Evolutionary conservation across 208 protist genomes (phyloP).

Genomic region (Balamuthia mandrillaris): DNA sequence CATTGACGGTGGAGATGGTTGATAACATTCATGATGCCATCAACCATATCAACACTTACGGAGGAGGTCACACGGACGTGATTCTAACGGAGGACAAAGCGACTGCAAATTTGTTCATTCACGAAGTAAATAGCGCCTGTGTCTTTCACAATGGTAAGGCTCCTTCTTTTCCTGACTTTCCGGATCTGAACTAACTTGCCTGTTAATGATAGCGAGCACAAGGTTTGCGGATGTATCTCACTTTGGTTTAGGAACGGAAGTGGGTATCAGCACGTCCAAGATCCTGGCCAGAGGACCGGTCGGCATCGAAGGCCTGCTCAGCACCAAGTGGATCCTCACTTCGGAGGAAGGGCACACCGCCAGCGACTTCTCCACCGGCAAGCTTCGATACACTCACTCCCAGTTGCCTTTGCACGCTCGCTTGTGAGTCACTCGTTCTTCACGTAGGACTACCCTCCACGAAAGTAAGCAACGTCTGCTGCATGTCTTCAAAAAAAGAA

Average conservation of each 20-base stretch:
- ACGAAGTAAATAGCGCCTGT: constrained; percentile 79
- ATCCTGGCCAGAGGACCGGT: constrained; percentile 88
- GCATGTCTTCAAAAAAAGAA: no score
- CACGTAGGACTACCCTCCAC: no score
- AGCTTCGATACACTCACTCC: constrained; percentile 21
- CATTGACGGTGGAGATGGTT: constrained; percentile 53
- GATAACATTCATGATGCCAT: constrained; percentile 70
- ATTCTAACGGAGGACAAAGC: constrained; percentile 76
- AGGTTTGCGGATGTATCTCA: constrained; percentile 83
- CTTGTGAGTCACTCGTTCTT: no score
- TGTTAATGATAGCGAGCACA: no score
- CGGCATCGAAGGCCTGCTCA: constrained; percentile 86
- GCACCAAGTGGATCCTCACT: constrained; percentile 62
- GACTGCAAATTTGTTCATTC: constrained; percentile 67
- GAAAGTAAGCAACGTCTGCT: no score
- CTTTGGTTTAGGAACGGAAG: constrained; percentile 87
- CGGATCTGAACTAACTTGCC: no score
- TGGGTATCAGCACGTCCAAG: constrained; percentile 75
- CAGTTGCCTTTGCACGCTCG: no score
- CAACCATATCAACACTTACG: constrained; percentile 80
- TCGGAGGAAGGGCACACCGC: not conserved
- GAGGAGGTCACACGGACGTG: constrained; percentile 82
- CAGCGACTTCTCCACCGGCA: not conserved
- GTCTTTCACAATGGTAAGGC: constrained; percentile 90
- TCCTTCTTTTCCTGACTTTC: no score